A percentile compares a stretch with the other conserved stretches of the same genome.
phyloP scores from a whole-genome alignment of 257 asterid genomes.

The Cordia subcordata region DNA sequence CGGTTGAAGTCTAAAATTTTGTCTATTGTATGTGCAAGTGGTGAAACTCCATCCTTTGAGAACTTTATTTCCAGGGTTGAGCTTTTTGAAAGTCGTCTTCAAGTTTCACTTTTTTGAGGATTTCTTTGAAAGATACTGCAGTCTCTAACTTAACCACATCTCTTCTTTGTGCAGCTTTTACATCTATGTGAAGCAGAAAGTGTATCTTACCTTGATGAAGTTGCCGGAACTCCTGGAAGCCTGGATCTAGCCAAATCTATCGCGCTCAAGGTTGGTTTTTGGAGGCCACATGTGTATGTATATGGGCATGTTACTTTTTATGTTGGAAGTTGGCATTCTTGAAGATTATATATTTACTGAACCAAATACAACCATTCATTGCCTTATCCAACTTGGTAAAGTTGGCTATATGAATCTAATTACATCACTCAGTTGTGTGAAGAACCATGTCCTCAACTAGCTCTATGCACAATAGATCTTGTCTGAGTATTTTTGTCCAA shows the following conservation, averaged over 20 bases:
- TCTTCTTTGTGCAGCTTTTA: conserved; percentile 59
- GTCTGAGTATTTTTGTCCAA: too few species aligned
- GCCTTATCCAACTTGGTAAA: not conserved
- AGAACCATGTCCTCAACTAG: too few species aligned
- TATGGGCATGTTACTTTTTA: not conserved
- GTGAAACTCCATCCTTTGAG: not conserved
- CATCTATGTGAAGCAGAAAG: conserved; percentile 92
- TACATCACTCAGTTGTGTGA: too few species aligned
- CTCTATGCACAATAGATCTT: too few species aligned
- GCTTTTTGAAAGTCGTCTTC: conserved; percentile 5
- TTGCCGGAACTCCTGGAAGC: conserved; percentile 63
- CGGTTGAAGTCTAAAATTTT: conserved; percentile 82
- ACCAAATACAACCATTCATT: not conserved
- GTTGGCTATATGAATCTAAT: too few species aligned
- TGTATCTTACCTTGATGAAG: conserved; percentile 93
- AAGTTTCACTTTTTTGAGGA: conserved; percentile 4
- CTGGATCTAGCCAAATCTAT: conserved; percentile 74
- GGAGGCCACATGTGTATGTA: not conserved
- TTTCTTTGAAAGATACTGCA: conserved; percentile 7
- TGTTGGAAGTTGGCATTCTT: not conserved
- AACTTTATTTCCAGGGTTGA: not conserved
- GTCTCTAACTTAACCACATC: conserved; percentile 13
- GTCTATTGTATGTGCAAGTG: conserved; percentile 71
- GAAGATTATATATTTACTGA: too few species aligned
- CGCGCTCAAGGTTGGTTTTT: conserved; percentile 65